These are phyloP conservation scores for Boletales sp. DNA, from an alignment of 768 basidiomycete species.

Conservation along the genomic window DNA sequence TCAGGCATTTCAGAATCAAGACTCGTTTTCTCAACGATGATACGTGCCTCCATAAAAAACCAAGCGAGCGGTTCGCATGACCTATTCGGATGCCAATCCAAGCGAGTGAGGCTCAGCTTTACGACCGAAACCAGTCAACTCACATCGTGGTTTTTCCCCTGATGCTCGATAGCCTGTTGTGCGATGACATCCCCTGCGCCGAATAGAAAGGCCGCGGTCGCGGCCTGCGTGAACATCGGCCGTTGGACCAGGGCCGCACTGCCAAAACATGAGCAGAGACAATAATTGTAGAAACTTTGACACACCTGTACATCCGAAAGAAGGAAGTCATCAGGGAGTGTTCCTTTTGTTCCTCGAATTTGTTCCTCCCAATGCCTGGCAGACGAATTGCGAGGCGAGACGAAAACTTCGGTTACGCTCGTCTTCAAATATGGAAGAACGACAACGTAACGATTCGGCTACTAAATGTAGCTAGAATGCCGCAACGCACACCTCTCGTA, in stretches of 20 bases:
- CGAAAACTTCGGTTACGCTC: too few relatives aligned
- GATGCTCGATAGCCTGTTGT: constrained; percentile 78
- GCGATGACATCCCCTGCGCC: constrained; percentile 79
- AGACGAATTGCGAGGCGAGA: too few relatives aligned
- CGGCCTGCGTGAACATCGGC: constrained; percentile 61
- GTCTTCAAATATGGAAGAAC: too few relatives aligned
- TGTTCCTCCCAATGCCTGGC: too few relatives aligned
- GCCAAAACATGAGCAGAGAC: constrained; percentile 10
- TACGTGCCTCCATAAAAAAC: constrained; percentile 67
- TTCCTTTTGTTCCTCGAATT: too few relatives aligned
- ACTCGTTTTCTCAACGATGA: neutral
- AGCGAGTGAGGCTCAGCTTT: neutral
- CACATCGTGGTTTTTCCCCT: constrained; percentile 74
- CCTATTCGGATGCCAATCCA: constrained; percentile 32
- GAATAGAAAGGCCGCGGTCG: constrained; percentile 65
- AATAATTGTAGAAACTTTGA: neutral
- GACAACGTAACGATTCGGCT: too few relatives aligned
- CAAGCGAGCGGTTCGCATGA: constrained; percentile 58
- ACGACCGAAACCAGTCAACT: constrained; percentile 20
- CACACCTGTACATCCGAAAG: constrained; percentile 42
- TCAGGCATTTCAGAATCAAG: neutral
- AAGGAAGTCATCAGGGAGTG: constrained; percentile 40
- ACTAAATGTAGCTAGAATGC: too few relatives aligned
- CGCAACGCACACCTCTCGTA: too few relatives aligned
- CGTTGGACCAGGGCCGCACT: constrained; percentile 60